phyloP scores from a whole-genome alignment of 805 yeast species.

The Ogataea siamensis region DNA sequence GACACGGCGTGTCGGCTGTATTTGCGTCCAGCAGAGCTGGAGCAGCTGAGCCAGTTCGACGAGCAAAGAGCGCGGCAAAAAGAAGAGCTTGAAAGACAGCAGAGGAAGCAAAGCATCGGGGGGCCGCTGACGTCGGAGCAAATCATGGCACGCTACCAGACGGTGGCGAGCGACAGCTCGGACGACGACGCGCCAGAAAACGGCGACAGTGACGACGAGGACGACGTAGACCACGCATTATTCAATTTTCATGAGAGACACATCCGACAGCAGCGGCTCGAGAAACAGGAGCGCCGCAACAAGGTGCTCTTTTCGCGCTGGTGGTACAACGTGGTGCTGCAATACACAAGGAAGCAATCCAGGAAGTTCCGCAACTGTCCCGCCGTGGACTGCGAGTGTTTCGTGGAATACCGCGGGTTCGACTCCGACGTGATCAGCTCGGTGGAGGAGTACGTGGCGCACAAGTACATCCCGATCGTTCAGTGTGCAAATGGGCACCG shows the following conservation, averaged over 20 bases:
- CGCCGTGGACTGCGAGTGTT: conserved; percentile 68
- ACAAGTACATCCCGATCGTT: conserved; percentile 58
- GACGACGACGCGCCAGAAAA: conserved; percentile 14
- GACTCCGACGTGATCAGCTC: conserved; percentile 30
- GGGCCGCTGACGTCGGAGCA: conserved; percentile 22
- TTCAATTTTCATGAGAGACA: conserved; percentile 28
- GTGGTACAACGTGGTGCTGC: conserved; percentile 43
- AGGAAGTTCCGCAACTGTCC: conserved; percentile 74
- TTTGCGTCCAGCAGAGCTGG: conserved; percentile 43
- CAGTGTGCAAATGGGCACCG: conserved; percentile 62
- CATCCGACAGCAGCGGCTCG: conserved; percentile 23
- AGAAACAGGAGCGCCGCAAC: conserved; percentile 23
- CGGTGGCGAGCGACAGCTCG: conserved; percentile 5
- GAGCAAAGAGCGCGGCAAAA: conserved; percentile 12
- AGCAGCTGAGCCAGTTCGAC: conserved; percentile 25
- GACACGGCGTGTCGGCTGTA: conserved; percentile 49
- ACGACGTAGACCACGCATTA: conserved; percentile 14
- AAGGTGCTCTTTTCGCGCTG: conserved; percentile 35
- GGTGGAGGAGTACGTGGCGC: conserved; percentile 27
- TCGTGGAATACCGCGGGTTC: conserved; percentile 42
- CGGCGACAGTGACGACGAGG: too few species aligned
- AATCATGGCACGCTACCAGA: conserved; percentile 23
- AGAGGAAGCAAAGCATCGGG: conserved; percentile 4
- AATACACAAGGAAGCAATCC: conserved; percentile 51
- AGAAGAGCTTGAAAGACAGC: conserved; percentile 8